Evolutionary conservation across 2,329 filamentous ascomycete species (phyloP).

Genomic region (Ophiostoma pallidulum): DNA sequence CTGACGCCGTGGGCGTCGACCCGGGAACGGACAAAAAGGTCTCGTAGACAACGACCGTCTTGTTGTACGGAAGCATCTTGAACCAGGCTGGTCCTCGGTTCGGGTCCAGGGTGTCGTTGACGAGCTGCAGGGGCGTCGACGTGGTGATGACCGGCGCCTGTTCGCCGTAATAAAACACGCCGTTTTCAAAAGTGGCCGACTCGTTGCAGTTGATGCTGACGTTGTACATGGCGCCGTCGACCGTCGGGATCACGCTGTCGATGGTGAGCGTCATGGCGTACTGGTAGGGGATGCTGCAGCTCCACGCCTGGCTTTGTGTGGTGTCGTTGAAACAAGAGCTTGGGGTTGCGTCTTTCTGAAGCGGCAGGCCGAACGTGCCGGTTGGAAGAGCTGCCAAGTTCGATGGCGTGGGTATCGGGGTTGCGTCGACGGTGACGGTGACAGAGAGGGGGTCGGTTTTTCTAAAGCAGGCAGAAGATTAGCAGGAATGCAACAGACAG

Average conservation of each 20-base stretch:
- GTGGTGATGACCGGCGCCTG: conserved; percentile 38
- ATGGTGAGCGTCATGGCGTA: conserved; percentile 31
- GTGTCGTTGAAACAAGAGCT: conserved; percentile 49
- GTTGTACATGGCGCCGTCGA: conserved; percentile 28
- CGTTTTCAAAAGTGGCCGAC: conserved; percentile 25
- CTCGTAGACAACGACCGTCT: conserved; percentile 45
- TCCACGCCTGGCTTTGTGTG: conserved; percentile 51
- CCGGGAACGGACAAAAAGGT: conserved; percentile 24
- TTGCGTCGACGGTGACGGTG: conserved; percentile 38
- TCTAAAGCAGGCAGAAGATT: neutral
- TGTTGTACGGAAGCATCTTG: conserved; percentile 41
- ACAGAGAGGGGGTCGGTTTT: conserved; percentile 16
- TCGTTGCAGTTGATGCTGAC: conserved; percentile 31
- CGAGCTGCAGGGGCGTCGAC: conserved; percentile 34
- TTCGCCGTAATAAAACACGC: conserved; percentile 42
- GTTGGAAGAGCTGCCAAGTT: conserved; percentile 43
- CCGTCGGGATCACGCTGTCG: conserved; percentile 20
- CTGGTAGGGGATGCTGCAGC: conserved; percentile 45
- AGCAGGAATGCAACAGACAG: neutral
- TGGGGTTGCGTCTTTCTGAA: conserved; percentile 39
- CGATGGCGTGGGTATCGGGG: conserved; percentile 41
- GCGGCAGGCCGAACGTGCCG: conserved; percentile 47
- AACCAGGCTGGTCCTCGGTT: conserved; percentile 46
- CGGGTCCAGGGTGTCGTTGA: conserved; percentile 41
- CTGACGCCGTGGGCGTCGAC: conserved; percentile 3